Conservation (phyloP, 345 rosid genomes). For the Linum lewisii region DNA sequence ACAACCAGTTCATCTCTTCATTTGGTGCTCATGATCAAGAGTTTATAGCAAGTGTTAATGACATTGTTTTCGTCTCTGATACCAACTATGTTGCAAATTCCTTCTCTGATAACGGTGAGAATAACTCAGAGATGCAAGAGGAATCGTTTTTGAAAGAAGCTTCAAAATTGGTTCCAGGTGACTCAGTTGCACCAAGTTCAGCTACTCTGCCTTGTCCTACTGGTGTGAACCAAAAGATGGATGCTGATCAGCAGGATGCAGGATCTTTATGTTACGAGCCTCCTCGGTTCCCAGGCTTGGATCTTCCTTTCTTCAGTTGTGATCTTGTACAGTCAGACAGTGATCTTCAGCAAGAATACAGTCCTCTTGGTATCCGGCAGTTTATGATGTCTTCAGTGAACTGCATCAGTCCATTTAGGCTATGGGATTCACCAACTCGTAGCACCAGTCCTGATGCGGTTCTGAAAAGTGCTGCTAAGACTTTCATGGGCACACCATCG, state of each 20-base stretch:
- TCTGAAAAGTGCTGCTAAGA: conserved; percentile 69
- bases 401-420: conserved; percentile 76
- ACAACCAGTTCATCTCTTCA: conserved; percentile 29
- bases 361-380: conserved; percentile 98
- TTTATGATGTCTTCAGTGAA: conserved; percentile 77
- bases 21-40: conserved; percentile 43
- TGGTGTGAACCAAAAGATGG: conserved; percentile 26
- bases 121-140: conserved; percentile 32
- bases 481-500: conserved; percentile 68
- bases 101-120: conserved; percentile 28
- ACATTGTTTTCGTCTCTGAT: conserved; percentile 31
- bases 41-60: conserved; percentile 21
- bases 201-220: conserved; percentile 27
- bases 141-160: conserved; percentile 44
- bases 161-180: conserved; percentile 51
- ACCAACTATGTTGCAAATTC: conserved; percentile 36
- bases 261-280: conserved; percentile 93
- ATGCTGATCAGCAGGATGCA: conserved; percentile 35
- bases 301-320: conserved; percentile 89
- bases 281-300: conserved; percentile 93
- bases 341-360: conserved; percentile 83
- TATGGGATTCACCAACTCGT: conserved; percentile 83
- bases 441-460: conserved; percentile 51
- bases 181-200: conserved; percentile 41
- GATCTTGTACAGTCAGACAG: conserved; percentile 75